Evolutionary conservation across 176 grass and related monocot genomes (phyloP).

Genomic region (Pontederia paniculata): DNA sequence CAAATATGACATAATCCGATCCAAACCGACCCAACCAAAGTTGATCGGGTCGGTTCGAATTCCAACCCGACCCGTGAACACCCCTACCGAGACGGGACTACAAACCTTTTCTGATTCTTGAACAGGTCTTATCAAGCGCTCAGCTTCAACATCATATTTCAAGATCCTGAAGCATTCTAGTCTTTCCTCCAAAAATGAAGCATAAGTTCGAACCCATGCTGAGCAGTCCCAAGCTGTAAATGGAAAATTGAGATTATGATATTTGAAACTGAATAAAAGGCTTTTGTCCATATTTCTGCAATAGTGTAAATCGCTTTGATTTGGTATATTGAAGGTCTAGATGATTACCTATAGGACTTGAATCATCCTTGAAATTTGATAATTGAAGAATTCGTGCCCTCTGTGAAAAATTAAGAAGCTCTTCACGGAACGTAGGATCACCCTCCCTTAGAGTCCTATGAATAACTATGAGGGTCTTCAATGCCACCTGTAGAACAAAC

Average conservation of each 20-base stretch:
- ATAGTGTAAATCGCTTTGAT: neutral
- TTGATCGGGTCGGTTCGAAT: neutral
- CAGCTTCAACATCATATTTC: slow-evolving; percentile 89
- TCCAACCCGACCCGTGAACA: neutral
- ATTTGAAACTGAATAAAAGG: neutral
- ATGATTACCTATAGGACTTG: slow-evolving; percentile 63
- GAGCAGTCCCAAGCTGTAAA: slow-evolving; percentile 88
- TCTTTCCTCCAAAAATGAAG: slow-evolving; percentile 85
- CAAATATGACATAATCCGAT: no score
- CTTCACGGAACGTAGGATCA: slow-evolving; percentile 79
- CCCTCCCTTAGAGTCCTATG: slow-evolving; percentile 89
- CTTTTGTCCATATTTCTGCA: neutral
- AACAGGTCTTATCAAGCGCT: slow-evolving; percentile 57
- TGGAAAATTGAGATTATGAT: neutral
- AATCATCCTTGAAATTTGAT: slow-evolving; percentile 96
- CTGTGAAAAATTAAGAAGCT: slow-evolving; percentile 82
- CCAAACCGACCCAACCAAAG: no score
- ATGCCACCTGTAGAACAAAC: slow-evolving; percentile 50
- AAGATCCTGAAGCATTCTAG: slow-evolving; percentile 89
- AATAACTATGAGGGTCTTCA: slow-evolving; percentile 87
- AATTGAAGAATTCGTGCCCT: slow-evolving; percentile 69
- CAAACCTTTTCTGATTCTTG: slow-evolving; percentile 78
- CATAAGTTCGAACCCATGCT: slow-evolving; percentile 83
- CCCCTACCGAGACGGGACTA: neutral
- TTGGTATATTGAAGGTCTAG: neutral